Conservation (phyloP, 257 asterid species). For the Capsicum rhomboideum region DNA sequence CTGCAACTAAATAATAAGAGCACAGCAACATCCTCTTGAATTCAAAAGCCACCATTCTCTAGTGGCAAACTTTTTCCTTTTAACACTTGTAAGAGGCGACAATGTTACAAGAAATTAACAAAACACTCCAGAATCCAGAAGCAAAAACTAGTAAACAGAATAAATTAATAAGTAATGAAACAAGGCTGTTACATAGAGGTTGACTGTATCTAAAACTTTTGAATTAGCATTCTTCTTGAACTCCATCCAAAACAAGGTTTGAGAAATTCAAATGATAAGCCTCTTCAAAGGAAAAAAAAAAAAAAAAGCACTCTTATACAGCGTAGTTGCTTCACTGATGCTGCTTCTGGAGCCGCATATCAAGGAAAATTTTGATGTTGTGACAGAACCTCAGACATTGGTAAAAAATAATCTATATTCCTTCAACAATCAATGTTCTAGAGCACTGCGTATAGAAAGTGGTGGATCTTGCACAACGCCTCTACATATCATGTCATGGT, state of each 20-base stretch:
- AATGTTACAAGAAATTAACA: neutral
- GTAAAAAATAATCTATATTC: neutral
- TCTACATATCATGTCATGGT: slow-evolving; percentile 24
- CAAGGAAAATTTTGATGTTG: neutral
- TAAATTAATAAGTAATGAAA: neutral
- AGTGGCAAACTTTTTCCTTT: neutral
- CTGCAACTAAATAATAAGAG: neutral
- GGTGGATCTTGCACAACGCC: slow-evolving; percentile 19
- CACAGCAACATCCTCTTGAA: neutral
- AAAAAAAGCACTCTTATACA: neutral
- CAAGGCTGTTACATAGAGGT: slow-evolving; percentile 2
- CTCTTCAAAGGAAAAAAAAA: slow-evolving; percentile 1
- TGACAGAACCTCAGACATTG: neutral
- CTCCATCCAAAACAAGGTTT: neutral
- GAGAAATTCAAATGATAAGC: slow-evolving; percentile 1
- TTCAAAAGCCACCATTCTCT: neutral
- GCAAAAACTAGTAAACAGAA: neutral
- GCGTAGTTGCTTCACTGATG: neutral
- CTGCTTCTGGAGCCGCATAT: neutral
- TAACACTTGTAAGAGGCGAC: neutral
- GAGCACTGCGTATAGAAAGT: slow-evolving; percentile 23
- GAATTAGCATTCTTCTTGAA: neutral
- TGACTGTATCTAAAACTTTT: neutral
- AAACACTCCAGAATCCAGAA: neutral
- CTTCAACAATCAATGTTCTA: slow-evolving; percentile 10